Evolutionary conservation across 2,329 filamentous ascomycete genomes (phyloP), one percentile per base, ranked within the genome.

Genomic region (Fusarium heterosporum): DNA sequence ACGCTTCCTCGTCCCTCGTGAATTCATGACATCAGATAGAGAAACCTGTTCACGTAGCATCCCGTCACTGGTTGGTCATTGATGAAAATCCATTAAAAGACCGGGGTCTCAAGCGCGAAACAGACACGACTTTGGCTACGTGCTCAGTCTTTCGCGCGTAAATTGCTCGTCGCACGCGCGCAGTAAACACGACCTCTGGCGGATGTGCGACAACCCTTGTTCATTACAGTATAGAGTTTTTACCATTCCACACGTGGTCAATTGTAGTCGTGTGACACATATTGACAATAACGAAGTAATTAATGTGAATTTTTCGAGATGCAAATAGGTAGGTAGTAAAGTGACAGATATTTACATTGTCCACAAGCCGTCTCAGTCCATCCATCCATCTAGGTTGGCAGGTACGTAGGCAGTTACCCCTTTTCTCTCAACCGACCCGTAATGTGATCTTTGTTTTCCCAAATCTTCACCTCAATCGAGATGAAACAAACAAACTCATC

Each of bases 81-180:
- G 13, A 30, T 22, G 19, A 28, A 25, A 30, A 13, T 13, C 30
- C 40, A 46, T 63, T 64, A 50, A 59, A 66, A 40, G 56, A 36
- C 47, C 50, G 36, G 58, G 52, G 49, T 46, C 28, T 30, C 4
- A 16, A 26, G 56, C 72, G 61, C 72, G 72, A 73, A 71, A 68
- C 19, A 55, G 45, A 66, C 70, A 64, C 68, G 68, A 32, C 30
- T 12, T 42, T 9, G 4, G 11, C 40, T 57, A 70, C 71, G 68
- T 63, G 64, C 55, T 49, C 41, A 25, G 38, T 41, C 57, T 57
- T 55, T 51, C 55, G 69, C 72, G 72, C 72, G 72, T 74, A 74
- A 73, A 74, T 74, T 65, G 66, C 63, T 56, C 59, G 55, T 66
- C 63, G 45, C 67, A 65, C 59, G 58, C 68, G 65, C 65, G 65